Percentiles rank a stretch among this genome's conserved stretches.
These are phyloP conservation scores for Aegilops longissima DNA, from an alignment of 176 grass and related monocot genomes.

Conservation along the genomic window DNA sequence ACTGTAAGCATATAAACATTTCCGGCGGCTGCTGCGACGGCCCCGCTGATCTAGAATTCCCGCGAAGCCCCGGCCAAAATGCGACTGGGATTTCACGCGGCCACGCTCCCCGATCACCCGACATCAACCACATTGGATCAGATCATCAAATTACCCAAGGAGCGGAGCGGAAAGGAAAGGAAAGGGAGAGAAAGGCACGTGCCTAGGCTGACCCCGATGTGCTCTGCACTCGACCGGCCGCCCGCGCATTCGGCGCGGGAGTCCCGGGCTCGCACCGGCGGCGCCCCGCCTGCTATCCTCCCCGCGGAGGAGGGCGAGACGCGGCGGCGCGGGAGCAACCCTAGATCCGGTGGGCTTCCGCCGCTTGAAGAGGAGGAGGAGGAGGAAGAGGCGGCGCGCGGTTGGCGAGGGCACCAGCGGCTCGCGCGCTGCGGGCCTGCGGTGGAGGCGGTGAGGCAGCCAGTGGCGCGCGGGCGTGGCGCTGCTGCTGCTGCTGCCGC, in stretches of 20 bases:
- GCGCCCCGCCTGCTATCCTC: background rate
- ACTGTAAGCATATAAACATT: background rate
- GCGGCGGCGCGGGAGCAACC: constrained; percentile 14
- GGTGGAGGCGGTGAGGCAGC: background rate
- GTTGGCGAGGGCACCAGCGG: background rate
- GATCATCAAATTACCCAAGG: no score
- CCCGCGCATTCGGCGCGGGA: constrained; percentile 21
- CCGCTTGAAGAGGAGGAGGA: background rate
- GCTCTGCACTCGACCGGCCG: constrained; percentile 8
- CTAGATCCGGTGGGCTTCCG: constrained; percentile 28
- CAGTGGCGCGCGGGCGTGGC: background rate
- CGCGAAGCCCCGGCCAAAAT: background rate
- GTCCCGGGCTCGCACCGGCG: background rate
- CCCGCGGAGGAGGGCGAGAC: background rate
- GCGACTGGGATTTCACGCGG: background rate
- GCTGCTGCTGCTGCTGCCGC: background rate
- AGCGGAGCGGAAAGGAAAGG: background rate
- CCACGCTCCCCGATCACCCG: background rate
- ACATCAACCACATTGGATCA: constrained; percentile 11
- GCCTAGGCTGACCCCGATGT: constrained; percentile 25
- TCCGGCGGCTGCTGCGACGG: background rate
- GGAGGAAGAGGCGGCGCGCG: background rate
- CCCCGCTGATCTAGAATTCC: background rate
- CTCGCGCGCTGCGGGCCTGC: background rate
- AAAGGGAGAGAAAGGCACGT: background rate